Base-by-base conservation (phyloP, 257 asterid species). In the Scutellaria baicalensis region DNA sequence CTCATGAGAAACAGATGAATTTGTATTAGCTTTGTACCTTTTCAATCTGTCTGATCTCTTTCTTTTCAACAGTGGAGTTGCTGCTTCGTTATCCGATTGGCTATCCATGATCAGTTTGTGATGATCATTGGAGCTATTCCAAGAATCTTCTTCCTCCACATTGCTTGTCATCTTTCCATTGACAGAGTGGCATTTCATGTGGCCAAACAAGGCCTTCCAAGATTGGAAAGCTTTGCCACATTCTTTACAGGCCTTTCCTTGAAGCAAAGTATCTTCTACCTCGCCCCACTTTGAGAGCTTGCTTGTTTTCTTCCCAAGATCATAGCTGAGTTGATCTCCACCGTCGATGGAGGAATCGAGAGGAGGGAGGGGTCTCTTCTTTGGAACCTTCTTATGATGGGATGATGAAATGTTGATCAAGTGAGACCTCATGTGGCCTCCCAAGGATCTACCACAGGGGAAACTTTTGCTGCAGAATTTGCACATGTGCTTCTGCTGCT, bases 201-300 rank as follows among this genome's bases (percentile, higher is more conserved):
- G 98, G 16, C 96, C 95, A 79, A 88, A 92, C 80, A 92, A 70
- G 69, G 97, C 95, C 81, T 86, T 90, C 91, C 89, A 82, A 50
- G 97, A 88, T n/a, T 49, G 86, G 74, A 92, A 92, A 11, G 80
- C 69, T 74, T 83, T 90, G 16, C 96, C 98, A 73, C 98, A 92
- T 84, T 89, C 91, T 52, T 85, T 84, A 64, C 98, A 90, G 50
- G 59, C 20, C 69, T 78, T 91, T 17, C 51, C 70, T 36, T 51
- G 68, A 69, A 72, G 81, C 78, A 82, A 78, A 73, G 73, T 50
- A 61, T 47, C 76, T 18, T 58, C 77, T 40, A 71, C 81, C 9
- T 67, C 72, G 44, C 45, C 64, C n/a, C 75, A 61, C 65, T 72
- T 69, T 4, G 64, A 55, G 72, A 70, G 66, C 36, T 83, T 83